phyloP scores from a whole-genome alignment of 192 early-diverging fungal species.

The Linnemannia schmuckeri region DNA sequence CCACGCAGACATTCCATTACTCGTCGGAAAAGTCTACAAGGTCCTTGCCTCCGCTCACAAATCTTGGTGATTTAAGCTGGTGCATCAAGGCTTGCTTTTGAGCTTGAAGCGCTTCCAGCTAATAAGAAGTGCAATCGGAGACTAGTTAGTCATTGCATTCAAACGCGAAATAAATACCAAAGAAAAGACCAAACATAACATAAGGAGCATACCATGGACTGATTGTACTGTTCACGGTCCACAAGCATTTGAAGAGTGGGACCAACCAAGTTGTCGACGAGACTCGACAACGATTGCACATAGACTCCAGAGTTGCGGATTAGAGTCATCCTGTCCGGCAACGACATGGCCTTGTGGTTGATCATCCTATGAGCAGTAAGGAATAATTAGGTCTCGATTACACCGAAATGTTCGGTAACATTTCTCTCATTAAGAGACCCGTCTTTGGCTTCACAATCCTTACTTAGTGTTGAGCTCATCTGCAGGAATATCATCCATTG shows the following conservation, averaged over 20 bases:
- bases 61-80: constrained; percentile 21
- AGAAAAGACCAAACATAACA: background rate
- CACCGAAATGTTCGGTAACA: background rate
- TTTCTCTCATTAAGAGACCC: background rate
- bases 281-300: constrained; percentile 56
- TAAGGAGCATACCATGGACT: constrained; percentile 27
- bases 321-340: constrained; percentile 57
- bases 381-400: background rate
- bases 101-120: constrained; percentile 36
- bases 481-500: constrained; percentile 42
- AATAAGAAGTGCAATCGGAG: background rate
- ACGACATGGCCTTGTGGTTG: constrained; percentile 17
- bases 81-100: constrained; percentile 27
- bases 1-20: background rate
- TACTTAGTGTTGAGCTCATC: constrained; percentile 49
- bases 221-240: constrained; percentile 52
- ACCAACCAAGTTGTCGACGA: constrained; percentile 60
- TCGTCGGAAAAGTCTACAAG: constrained; percentile 38
- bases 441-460: background rate
- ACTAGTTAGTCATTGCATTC: background rate
- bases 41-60: background rate
- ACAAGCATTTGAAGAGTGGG: constrained; percentile 55
- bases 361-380: background rate
- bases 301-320: constrained; percentile 61
- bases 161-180: background rate